Percentiles rank a stretch among this genome's conserved stretches.
These are phyloP conservation scores for Fomitopsis pinicola DNA, from an alignment of 1,284 basidiomycete genomes.

Conservation along the genomic window DNA sequence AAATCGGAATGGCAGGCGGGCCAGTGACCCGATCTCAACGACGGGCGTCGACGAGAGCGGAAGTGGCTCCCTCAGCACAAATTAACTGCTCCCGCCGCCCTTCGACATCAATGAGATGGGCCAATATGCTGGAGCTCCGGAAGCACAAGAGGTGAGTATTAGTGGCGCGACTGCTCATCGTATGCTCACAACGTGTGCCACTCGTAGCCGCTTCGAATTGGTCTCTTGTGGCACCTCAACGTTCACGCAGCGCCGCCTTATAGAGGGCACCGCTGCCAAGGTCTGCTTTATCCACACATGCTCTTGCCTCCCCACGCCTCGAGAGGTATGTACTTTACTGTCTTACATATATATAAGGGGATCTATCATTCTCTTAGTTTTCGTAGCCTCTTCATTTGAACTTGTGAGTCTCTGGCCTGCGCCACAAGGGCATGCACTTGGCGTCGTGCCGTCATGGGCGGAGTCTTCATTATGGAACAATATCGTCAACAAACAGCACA, in stretches of 20 bases:
- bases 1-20: slow-evolving; percentile 4
- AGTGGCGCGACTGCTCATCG: neutral
- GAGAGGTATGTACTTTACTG: too few relatives aligned
- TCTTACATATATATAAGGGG: too few relatives aligned
- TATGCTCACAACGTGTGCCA: neutral
- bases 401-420: too few relatives aligned
- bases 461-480: too few relatives aligned
- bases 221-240: slow-evolving; percentile 85
- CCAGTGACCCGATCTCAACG: slow-evolving; percentile 7
- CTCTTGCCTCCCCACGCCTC: slow-evolving; percentile 40
- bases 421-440: too few relatives aligned
- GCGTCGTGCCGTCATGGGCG: too few relatives aligned
- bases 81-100: slow-evolving; percentile 35
- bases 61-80: slow-evolving; percentile 26
- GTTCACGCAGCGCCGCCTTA: slow-evolving; percentile 78
- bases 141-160: slow-evolving; percentile 40
- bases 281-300: slow-evolving; percentile 75
- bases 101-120: slow-evolving; percentile 45
- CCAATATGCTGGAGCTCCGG: slow-evolving; percentile 31
- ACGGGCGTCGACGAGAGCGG: slow-evolving; percentile 18
- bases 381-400: too few relatives aligned
- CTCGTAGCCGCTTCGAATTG: slow-evolving; percentile 75
- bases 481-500: too few relatives aligned
- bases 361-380: too few relatives aligned
- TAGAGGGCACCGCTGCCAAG: slow-evolving; percentile 82